Evolutionary conservation across 1,139 yeast species (phyloP).

Genomic region (Zygotorulaspora mrakii): DNA sequence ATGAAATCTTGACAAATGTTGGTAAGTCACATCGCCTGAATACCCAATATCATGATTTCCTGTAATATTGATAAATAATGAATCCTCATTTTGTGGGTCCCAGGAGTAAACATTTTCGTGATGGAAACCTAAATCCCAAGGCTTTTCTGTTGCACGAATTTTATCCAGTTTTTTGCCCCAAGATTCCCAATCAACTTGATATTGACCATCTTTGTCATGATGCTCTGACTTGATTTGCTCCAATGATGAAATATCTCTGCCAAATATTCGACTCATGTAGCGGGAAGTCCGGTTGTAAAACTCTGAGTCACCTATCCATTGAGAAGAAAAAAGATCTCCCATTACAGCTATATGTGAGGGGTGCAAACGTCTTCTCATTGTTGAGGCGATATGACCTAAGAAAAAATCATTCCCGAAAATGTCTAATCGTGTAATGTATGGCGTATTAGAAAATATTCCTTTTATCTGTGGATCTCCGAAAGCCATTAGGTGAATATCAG

Average conservation of each 20-base stretch:
- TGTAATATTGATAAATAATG: conserved; percentile 68
- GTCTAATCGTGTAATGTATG: conserved; percentile 73
- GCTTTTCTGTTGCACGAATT: conserved; percentile 38
- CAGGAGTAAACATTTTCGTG: conserved; percentile 64
- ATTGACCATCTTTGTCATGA: conserved; percentile 29
- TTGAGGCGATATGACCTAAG: conserved; percentile 72
- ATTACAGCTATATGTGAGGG: conserved; percentile 85
- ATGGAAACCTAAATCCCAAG: conserved; percentile 48
- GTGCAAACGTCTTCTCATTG: conserved; percentile 55
- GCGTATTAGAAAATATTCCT: conserved; percentile 71
- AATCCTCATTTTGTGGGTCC: conserved; percentile 43
- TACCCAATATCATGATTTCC: conserved; percentile 98
- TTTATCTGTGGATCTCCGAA: conserved; percentile 97
- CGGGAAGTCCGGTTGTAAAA: conserved; percentile 74
- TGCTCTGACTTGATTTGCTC: conserved; percentile 17
- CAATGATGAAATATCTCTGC: conserved; percentile 25
- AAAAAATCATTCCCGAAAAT: conserved; percentile 85
- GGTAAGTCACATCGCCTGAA: conserved; percentile 90
- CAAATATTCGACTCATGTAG: conserved; percentile 59
- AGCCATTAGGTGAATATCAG: conserved; percentile 64
- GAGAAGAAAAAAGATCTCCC: conserved; percentile 94
- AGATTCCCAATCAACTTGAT: conserved; percentile 38
- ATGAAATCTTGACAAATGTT: conserved; percentile 77
- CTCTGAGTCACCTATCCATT: conserved; percentile 89
- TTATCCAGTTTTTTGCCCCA: conserved; percentile 49